These are phyloP conservation scores for Boletus patriciae DNA, from an alignment of 768 basidiomycete species.

Conservation along the genomic window DNA sequence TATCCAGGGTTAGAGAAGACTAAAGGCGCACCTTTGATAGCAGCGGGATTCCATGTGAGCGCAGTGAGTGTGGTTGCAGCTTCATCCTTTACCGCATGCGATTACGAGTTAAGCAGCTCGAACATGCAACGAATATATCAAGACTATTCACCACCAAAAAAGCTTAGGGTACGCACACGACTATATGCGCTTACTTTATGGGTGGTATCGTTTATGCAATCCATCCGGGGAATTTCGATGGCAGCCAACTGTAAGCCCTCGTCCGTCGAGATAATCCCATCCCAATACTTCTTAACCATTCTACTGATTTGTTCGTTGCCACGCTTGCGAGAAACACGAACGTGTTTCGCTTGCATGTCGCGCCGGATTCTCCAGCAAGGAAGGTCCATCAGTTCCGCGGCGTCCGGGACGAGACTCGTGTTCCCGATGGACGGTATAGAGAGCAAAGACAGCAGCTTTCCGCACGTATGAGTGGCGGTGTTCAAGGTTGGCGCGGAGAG, in stretches of 20 bases:
- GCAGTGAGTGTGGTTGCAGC: slow-evolving; percentile 93
- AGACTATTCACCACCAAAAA: slow-evolving; percentile 47
- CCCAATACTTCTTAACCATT: slow-evolving; percentile 88
- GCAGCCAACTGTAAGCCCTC: slow-evolving; percentile 94
- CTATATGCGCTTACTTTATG: slow-evolving; percentile 60
- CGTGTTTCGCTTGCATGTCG: slow-evolving; percentile 95
- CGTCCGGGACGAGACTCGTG: slow-evolving; percentile 95
- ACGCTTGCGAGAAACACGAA: slow-evolving; percentile 90
- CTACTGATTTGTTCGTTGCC: slow-evolving; percentile 86
- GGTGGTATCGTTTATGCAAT: slow-evolving; percentile 82
- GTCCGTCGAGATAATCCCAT: slow-evolving; percentile 78
- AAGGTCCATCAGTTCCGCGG: slow-evolving; percentile 94
- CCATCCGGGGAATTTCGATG: slow-evolving; percentile 89
- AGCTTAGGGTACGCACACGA: slow-evolving; percentile 5
- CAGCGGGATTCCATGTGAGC: slow-evolving; percentile 92
- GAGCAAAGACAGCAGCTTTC: slow-evolving; percentile 96
- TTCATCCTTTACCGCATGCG: slow-evolving; percentile 96
- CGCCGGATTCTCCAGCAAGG: slow-evolving; percentile 92
- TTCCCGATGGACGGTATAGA: slow-evolving; percentile 91
- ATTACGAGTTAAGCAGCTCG: slow-evolving; percentile 84
- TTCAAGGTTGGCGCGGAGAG: slow-evolving; percentile 90
- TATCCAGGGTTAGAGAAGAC: neutral
- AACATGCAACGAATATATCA: slow-evolving; percentile 93
- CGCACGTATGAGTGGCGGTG: slow-evolving; percentile 97
- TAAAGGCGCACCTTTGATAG: slow-evolving; percentile 75